Conservation (phyloP, 768 basidiomycete species). For the Suillus bovinus region DNA sequence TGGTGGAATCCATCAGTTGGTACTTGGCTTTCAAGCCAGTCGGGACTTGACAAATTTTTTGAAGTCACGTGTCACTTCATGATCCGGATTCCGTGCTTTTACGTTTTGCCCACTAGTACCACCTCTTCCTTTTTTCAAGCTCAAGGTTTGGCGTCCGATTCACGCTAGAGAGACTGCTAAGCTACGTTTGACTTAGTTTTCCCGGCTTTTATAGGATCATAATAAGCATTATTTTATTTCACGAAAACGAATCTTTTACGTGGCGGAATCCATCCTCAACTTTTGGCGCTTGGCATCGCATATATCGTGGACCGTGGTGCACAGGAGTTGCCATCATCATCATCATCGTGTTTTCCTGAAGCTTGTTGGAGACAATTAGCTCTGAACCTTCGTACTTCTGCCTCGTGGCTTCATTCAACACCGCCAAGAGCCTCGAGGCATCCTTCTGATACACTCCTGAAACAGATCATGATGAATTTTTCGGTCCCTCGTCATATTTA, state of each 20-base stretch:
- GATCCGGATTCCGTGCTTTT: too few species aligned
- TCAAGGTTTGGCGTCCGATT: not conserved
- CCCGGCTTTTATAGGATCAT: not conserved
- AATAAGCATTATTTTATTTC: not conserved
- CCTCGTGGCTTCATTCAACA: not conserved
- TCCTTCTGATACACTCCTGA: not conserved
- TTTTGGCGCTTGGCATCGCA: not conserved
- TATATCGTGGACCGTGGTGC: not conserved
- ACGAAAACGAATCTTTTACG: not conserved
- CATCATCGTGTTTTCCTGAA: conserved; percentile 24
- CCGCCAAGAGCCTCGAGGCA: not conserved
- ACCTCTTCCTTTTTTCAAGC: not conserved
- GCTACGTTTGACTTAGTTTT: not conserved
- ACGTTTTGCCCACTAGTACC: not conserved
- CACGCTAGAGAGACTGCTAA: not conserved
- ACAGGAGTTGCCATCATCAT: not conserved
- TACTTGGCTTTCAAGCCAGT: too few species aligned
- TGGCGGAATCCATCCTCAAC: not conserved
- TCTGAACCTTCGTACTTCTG: not conserved
- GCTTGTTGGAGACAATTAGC: conserved; percentile 11
- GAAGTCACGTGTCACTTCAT: not conserved
- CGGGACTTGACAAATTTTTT: not conserved
- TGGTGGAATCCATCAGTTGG: not conserved
- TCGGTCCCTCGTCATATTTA: not conserved
- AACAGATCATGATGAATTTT: not conserved